A percentile compares a stretch with the other conserved stretches of the same genome.
Evolutionary conservation across 257 asterid genomes (phyloP).

Genomic region (Jacaranda mimosifolia): DNA sequence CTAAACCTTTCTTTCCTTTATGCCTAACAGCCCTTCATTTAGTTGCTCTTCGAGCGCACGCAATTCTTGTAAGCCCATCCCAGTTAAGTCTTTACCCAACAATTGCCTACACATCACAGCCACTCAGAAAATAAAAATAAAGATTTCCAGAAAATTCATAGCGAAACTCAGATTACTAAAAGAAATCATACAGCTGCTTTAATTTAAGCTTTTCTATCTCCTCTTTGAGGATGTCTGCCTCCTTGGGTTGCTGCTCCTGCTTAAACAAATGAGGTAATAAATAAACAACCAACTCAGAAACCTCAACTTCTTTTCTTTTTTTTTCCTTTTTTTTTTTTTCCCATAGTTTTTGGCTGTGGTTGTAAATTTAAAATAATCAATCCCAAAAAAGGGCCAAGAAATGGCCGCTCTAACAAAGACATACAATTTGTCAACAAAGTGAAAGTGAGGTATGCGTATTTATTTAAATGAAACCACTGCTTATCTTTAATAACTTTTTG

Average conservation of each 20-base stretch:
- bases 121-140: background rate
- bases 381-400: background rate
- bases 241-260: constrained; percentile 53
- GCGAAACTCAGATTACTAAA: constrained; percentile 16
- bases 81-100: constrained; percentile 68
- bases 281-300: background rate
- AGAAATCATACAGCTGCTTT: constrained; percentile 59
- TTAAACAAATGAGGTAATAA: constrained; percentile 10
- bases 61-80: constrained; percentile 62
- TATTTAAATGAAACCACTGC: background rate
- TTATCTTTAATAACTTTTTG: background rate
- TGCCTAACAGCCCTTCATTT: constrained; percentile 59
- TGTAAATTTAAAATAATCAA: background rate
- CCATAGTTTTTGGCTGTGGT: background rate
- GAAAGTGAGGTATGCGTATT: background rate
- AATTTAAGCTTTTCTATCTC: constrained; percentile 66
- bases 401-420: background rate
- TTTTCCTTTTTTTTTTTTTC: too few relatives aligned
- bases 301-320: background rate
- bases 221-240: constrained; percentile 59
- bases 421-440: background rate
- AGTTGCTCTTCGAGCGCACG: constrained; percentile 64
- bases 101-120: constrained; percentile 55
- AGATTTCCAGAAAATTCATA: background rate
- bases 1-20: constrained; percentile 76